Base-by-base conservation (phyloP, 2,329 filamentous ascomycete genomes). In the Cercospora citrullina region DNA sequence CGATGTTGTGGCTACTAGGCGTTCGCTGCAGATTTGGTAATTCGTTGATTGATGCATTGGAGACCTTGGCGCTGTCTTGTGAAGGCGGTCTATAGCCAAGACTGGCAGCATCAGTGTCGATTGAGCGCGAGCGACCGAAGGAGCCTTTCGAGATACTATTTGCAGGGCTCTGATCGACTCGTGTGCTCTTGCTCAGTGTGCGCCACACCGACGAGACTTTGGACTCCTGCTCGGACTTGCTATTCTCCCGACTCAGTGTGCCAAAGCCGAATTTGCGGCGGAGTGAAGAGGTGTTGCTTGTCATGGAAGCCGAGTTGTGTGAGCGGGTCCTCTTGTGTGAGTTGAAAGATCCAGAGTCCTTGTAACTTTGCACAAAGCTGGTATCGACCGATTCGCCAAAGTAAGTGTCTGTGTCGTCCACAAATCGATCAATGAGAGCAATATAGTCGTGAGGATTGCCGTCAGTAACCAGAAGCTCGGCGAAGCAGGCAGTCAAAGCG, bases 351-450 rank as follows among this genome's bases (percentile, higher is more conserved):
- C 71, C 68, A 63, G 63, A 70, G 65, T 69, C 71, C 39, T 74
- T 71, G 66, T 68, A 67, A 63, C 73, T 61, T 48, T 72, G 60
- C 12, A 48, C 70, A 53, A 69, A 64, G 48, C 16, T 55, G 26
- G 45, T 69, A 39, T 78, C 74, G n/a, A 75, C 70, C 1, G 81
- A 80, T 71, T 91, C 89, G 63, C 93, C 91, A 74, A 97, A 97
- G n/a, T 97, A 89, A 31, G 89, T 87, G 65, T 96, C 92, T 70
- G 91, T 93, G 76, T 97, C 94, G 71, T 96, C 92, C 0, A 97
- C 93, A 23, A 97, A 86, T 21, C 92, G 89, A 80, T 97, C 94
- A 57, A 97, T 84, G 14, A 97, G 82, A 65, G 94, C 95, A 73
- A 97, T 94, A 77, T 94, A 95, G 70, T 93, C 87, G 68, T 92